A percentile compares a stretch with the other conserved stretches of the same genome.
These are phyloP conservation scores for Zymoseptoria passerinii DNA, from an alignment of 2,329 filamentous ascomycete genomes.

Conservation along the genomic window DNA sequence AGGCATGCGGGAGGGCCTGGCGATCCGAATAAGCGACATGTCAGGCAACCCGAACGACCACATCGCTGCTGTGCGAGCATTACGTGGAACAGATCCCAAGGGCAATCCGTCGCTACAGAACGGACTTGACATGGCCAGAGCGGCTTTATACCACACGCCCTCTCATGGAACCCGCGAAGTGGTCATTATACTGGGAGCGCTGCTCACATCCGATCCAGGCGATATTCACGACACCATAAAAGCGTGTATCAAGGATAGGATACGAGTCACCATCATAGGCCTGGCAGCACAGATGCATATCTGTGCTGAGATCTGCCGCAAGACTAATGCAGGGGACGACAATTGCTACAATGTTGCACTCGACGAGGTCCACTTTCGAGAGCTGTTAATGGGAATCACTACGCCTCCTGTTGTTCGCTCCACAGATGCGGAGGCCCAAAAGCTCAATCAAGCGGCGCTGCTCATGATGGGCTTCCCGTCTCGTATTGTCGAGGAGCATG, in stretches of 20 bases:
- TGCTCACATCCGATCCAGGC: slow-evolving; percentile 83
- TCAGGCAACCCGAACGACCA: slow-evolving; percentile 87
- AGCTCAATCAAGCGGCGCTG: slow-evolving; percentile 46
- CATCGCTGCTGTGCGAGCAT: slow-evolving; percentile 62
- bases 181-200: slow-evolving; percentile 81
- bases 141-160: slow-evolving; percentile 84
- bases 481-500: slow-evolving; percentile 62
- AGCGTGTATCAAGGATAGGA: slow-evolving; percentile 68
- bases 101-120: slow-evolving; percentile 65
- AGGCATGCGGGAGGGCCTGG: slow-evolving; percentile 87
- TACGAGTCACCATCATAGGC: slow-evolving; percentile 82
- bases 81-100: slow-evolving; percentile 38
- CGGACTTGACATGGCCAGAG: slow-evolving; percentile 88
- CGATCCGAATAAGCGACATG: slow-evolving; percentile 77
- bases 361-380: slow-evolving; percentile 78
- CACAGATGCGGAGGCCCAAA: slow-evolving; percentile 27
- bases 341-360: slow-evolving; percentile 74
- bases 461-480: slow-evolving; percentile 99
- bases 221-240: slow-evolving; percentile 89
- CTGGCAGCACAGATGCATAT: slow-evolving; percentile 87
- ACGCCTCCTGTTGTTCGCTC: slow-evolving; percentile 77
- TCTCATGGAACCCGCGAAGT: slow-evolving; percentile 90
- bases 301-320: slow-evolving; percentile 78
- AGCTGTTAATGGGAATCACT: slow-evolving; percentile 80
- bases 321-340: slow-evolving; percentile 74